phyloP scores from a whole-genome alignment of 306 rosid genomes.

The Quercus cerris region DNA sequence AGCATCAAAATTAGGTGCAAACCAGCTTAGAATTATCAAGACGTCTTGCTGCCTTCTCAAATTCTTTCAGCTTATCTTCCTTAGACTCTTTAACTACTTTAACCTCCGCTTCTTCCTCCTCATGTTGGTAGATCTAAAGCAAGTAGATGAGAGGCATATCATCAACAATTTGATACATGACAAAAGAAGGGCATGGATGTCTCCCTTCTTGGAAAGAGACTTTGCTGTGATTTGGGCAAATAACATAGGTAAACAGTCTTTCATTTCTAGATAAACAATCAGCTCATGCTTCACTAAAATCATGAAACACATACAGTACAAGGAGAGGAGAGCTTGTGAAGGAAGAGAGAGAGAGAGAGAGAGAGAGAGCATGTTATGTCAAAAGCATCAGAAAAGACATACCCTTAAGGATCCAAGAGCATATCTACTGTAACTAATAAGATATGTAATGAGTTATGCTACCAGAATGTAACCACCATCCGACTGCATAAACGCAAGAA shows the following conservation, averaged over 20 bases:
- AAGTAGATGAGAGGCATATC: background rate
- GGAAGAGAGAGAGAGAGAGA: background rate
- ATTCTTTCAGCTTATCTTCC: slow-evolving; percentile 68
- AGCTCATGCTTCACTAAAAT: background rate
- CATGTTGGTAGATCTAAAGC: slow-evolving; percentile 62
- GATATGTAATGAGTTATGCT: background rate
- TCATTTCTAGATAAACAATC: background rate
- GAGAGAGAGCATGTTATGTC: background rate
- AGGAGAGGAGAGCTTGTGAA: background rate
- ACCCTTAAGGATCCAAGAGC: background rate
- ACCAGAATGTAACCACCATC: background rate
- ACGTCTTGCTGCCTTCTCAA: slow-evolving; percentile 66
- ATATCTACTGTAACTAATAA: background rate
- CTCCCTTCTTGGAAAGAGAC: background rate
- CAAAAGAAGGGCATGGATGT: background rate
- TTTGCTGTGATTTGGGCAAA: background rate
- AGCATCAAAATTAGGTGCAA: slow-evolving; percentile 28
- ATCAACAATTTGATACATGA: background rate
- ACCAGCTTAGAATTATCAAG: slow-evolving; percentile 78
- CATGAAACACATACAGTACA: background rate
- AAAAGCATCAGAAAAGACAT: background rate
- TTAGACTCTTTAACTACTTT: slow-evolving; percentile 52
- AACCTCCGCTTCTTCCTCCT: slow-evolving; percentile 52
- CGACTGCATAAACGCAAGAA: background rate
- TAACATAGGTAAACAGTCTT: background rate